Evolutionary conservation across 768 basidiomycete species (phyloP), one percentile per base, ranked within the genome.

Genomic region (Suillus luteus): DNA sequence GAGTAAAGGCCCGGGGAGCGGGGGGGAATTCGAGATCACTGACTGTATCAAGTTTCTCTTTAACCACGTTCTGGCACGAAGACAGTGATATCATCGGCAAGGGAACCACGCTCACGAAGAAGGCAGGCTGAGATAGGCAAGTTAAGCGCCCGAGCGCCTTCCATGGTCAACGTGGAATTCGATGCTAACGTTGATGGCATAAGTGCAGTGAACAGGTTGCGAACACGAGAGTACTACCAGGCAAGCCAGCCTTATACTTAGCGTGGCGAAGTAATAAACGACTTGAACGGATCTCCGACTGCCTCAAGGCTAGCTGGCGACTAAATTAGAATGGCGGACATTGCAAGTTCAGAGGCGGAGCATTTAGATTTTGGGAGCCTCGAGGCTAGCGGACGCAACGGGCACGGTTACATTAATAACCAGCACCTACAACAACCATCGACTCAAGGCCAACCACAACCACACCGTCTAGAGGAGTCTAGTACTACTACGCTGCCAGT

Each of bases 401-500:
- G 33, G 52, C 31, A 54, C 52, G 52, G 19, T 7, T 19, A 10
- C 52, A 54, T 33, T 54, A 33, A 54, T n/a, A 54, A 27, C 51
- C 51, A 52, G 27, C 27, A 52, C 17, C 17, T 17, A 19, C 55
- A 38, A 9, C 55, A 22, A 38, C 27, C 49, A n/a, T 52, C 9
- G 27, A 31, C 22, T 24, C 46, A 48, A 48, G 46, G 46, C 22
- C 46, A 31, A 52, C 51, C 27, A 33, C 54, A 4, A 24, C 22
- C 37, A 22, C 22, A 19, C 52, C 31, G 31, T 54, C 31, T 54
- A 17, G 33, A 58, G 9, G 3, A 31, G 40, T 19, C 65, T 55
- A 48, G 46, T 14, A 49, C 14, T 7, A 27, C 14, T 24, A 19
- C 37, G 65, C 69, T 73, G 66, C 66, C 71, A 57, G 67, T 67